Evolutionary conservation across 2,329 filamentous ascomycete genomes (phyloP).

Genomic region (Colletotrichum sp.): DNA sequence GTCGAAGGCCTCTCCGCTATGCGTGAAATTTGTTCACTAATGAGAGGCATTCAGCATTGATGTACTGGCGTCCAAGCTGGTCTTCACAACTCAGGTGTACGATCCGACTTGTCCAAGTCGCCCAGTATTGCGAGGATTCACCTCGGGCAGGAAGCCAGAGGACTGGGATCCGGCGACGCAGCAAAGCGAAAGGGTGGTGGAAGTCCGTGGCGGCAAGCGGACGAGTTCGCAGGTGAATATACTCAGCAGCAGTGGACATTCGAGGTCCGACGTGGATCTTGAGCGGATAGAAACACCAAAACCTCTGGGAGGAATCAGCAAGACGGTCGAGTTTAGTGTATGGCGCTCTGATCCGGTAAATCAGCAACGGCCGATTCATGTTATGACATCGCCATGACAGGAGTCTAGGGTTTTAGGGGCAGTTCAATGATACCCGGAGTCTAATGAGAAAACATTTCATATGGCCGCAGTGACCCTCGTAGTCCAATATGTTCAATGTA

Average conservation of each 20-base stretch:
- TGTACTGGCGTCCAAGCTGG: slow-evolving; percentile 37
- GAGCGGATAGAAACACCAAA: neutral
- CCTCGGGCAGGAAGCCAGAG: neutral
- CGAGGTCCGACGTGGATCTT: neutral
- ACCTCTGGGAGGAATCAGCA: neutral
- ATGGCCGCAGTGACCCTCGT: neutral
- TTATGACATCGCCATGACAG: neutral
- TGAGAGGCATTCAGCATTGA: slow-evolving; percentile 29
- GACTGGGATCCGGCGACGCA: neutral
- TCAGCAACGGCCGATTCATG: neutral
- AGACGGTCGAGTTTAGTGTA: slow-evolving; percentile 8
- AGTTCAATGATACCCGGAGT: neutral
- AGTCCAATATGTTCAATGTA: rapidly evolving
- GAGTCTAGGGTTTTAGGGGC: neutral
- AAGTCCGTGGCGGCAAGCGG: neutral
- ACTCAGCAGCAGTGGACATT: neutral
- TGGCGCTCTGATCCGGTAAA: neutral
- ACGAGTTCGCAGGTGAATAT: neutral
- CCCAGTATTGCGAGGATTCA: neutral
- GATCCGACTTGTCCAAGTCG: neutral
- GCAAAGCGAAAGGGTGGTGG: neutral
- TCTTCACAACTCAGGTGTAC: slow-evolving; percentile 22
- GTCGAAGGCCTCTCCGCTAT: neutral
- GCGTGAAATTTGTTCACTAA: neutral
- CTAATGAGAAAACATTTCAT: neutral